Evolutionary conservation across 106 monocot species (phyloP), one percentile per base, ranked within the genome.

Genomic region (Allium fistulosum): DNA sequence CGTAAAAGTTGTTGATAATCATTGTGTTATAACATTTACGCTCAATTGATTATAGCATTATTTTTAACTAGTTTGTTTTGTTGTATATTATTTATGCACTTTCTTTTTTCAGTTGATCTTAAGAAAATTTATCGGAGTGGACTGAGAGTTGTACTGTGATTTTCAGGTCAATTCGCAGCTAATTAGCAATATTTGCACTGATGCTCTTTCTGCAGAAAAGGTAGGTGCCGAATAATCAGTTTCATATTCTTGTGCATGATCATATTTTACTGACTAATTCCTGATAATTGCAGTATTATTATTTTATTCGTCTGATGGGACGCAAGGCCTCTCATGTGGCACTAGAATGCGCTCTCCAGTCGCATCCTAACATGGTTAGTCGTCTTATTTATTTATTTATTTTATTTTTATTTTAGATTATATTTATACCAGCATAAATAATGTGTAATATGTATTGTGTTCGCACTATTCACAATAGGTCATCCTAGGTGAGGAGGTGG

Each of bases 401-500:
- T 17, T 61, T 3, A 27, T 27, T 61, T 10, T 26, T 61, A 7
- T 61, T 27, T 27, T 10, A 11, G 18, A 27, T 10, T 61, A 61
- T 27, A 27, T 22, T 1, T 27, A 61, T 61, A 27, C 18, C 26
- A 27, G 13, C 11, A 61, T 61, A 61, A 27, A 27, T 27, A 61
- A 61, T 61, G 8, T 10, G 12, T 61, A 61, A 27, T 61, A 27
- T 61, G 7, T 61, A 27, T 61, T 27, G 18, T 61, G 26, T 37
- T 7, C 10, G 61, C 5, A 60, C 6, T 13, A 7, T 22, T 15
- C 22, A 59, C 22, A 8, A 59, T 13, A 93, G 93, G 89, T 94
- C 9, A 89, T 94, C 61, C 71, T 89, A 49, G 93, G 86, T 37
- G 93, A 94, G 80, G 93, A 89, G 81, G 93, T 94, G 7, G 74